Base-by-base conservation (phyloP, 2,329 filamentous ascomycete genomes). In the Seiridium cupressi region DNA sequence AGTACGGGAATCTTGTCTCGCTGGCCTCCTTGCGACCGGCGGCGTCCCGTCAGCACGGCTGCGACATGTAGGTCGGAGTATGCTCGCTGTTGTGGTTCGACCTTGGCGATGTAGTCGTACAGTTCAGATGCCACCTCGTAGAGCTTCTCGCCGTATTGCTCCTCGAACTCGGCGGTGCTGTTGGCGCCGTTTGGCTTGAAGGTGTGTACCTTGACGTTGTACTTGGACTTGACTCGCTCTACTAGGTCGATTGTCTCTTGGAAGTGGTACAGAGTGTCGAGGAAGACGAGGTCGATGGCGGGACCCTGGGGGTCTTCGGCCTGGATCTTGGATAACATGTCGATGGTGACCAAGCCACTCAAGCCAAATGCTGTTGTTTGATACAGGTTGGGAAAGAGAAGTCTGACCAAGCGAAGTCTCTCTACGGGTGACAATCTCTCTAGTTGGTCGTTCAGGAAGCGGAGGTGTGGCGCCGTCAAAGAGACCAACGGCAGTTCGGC, bases 61-160 rank as follows among this genome's bases (percentile, higher is more conserved):
- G 90, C 89, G 60, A 98, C 93, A 69, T 90, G 86, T 61, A 98
- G 85, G 64, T 96, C 90, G 18, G 88, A 82, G 77, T 97, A 98
- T 5, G 95, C 92, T 63, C 95, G 88, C 78, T 97, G 89, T 59
- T 93, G 92, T 13, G 95, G 95, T 81, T 99, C 95, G 54, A 99
- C 95, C 82, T 99, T 99, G 79, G 93, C 95, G 64, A 95, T 83
- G 84, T 92, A 98, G 83, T 99, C 95, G 78, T 99, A 99, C 70
- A 94, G 85, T 71, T 97, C 91, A 55, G 93, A 85, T 65, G 95
- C 89, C 38, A 81, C 85, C 73, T 97, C 90, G 88, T 93, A 99
- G 53, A 98, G 80, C 66, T 87, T 86, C 72, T 89, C 82, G 70
- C 95, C 95, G 72, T 97, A 92, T 70, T 87, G 89, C 63, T 84